Conservation (phyloP, 768 basidiomycete species). For the Stropharia rugosoannulata region DNA sequence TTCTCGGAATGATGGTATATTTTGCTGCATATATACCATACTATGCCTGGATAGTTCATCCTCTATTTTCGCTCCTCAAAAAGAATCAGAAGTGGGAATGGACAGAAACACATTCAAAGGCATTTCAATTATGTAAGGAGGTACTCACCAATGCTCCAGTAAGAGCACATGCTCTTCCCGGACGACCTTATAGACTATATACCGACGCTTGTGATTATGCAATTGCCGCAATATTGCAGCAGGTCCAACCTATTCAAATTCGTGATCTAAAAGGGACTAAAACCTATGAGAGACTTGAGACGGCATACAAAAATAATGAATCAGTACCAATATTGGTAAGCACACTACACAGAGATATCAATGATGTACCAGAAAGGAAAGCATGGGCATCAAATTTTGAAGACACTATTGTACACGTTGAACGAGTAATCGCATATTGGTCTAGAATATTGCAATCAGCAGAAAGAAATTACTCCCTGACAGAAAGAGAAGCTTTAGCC, state of each 20-base stretch:
- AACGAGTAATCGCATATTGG: conserved; percentile 18
- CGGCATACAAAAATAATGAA: conserved; percentile 17
- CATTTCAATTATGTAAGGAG: conserved; percentile 28
- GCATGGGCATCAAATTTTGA: conserved; percentile 25
- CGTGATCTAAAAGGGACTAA: conserved; percentile 26
- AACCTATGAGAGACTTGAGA: conserved; percentile 20
- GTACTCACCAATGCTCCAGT: conserved; percentile 30
- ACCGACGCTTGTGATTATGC: conserved; percentile 33
- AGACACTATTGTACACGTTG: conserved; percentile 28
- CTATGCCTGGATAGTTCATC: conserved; percentile 31
- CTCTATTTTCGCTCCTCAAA: conserved; percentile 30
- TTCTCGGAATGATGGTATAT: conserved; percentile 37
- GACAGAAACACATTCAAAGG: conserved; percentile 20
- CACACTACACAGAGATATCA: not conserved
- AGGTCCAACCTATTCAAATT: conserved; percentile 29
- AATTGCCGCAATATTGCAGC: conserved; percentile 27
- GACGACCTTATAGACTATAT: conserved; percentile 32
- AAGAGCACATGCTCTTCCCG: conserved; percentile 25
- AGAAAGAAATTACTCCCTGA: conserved; percentile 34
- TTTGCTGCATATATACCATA: conserved; percentile 35
- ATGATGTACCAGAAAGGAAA: not conserved
- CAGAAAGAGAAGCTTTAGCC: conserved; percentile 37
- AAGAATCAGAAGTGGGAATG: conserved; percentile 26
- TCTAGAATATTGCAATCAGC: conserved; percentile 26
- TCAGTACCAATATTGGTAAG: conserved; percentile 13